Evolutionary conservation across 129 eudicot species (phyloP).

Genomic region (Artemisia annua): DNA sequence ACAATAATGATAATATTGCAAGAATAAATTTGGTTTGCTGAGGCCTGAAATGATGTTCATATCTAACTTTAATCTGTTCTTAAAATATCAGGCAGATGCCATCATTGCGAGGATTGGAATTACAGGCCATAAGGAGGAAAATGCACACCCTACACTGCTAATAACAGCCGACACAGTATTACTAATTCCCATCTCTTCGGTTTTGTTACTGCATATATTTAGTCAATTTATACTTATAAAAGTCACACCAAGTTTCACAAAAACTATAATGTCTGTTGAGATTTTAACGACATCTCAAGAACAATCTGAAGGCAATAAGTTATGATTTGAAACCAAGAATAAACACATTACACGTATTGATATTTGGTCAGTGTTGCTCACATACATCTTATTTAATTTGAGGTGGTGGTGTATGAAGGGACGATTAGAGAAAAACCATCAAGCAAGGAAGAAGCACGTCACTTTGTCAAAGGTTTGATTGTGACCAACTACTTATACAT

Average conservation of each 20-base stretch:
- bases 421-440: constrained; percentile 89
- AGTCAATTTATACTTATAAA: constrained; percentile 6
- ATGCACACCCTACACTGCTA: constrained; percentile 60
- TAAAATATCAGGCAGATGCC: constrained; percentile 76
- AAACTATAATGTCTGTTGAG: not conserved
- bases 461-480: constrained; percentile 73
- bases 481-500: constrained; percentile 16
- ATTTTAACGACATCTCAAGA: constrained; percentile 3
- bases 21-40: not conserved
- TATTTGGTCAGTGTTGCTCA: constrained; percentile 31
- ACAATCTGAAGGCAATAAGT: not conserved
- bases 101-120: constrained; percentile 62
- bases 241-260: not conserved
- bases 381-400: constrained; percentile 53
- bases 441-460: constrained; percentile 85
- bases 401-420: constrained; percentile 98
- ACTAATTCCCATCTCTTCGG: constrained; percentile 18
- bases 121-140: constrained; percentile 48
- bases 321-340: not conserved
- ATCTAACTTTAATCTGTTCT: not conserved
- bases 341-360: not conserved
- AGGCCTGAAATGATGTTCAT: not conserved
- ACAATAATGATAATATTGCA: not conserved
- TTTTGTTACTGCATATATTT: constrained; percentile 1
- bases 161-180: constrained; percentile 96